Conservation (phyloP, 2,329 filamentous ascomycete genomes). For the Didymella lethalis region DNA sequence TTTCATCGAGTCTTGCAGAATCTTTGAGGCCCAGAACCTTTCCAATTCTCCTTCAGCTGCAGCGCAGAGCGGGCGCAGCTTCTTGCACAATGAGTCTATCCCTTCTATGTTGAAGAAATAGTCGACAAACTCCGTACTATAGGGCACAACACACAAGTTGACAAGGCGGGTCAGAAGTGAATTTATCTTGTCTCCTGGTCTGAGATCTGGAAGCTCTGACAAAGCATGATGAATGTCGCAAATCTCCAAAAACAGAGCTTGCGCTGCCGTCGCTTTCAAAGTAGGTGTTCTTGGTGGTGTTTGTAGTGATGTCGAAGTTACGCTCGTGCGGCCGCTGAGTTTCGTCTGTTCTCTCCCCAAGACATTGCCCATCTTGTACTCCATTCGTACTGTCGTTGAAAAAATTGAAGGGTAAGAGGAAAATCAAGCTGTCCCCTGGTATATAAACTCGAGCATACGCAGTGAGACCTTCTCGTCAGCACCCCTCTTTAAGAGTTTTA, state of each 20-base stretch:
- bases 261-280: constrained; percentile 23
- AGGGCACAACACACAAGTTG: constrained; percentile 43
- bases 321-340: background rate
- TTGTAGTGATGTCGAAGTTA: constrained; percentile 8
- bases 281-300: constrained; percentile 39
- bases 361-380: constrained; percentile 5
- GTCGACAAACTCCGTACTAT: constrained; percentile 29
- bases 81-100: constrained; percentile 46
- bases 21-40: constrained; percentile 53
- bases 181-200: constrained; percentile 47
- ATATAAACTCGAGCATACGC: too few relatives aligned
- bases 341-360: background rate
- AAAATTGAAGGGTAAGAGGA: background rate
- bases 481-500: constrained; percentile 10
- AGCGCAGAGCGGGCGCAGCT: constrained; percentile 55
- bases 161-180: constrained; percentile 50
- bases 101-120: constrained; percentile 44
- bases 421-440: too few relatives aligned
- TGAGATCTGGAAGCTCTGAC: constrained; percentile 31
- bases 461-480: background rate
- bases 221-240: constrained; percentile 29
- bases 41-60: constrained; percentile 58
- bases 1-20: constrained; percentile 28
- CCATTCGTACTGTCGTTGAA: background rate
- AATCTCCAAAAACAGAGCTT: constrained; percentile 35